These are phyloP conservation scores for Tripterygium wilfordii DNA, from an alignment of 177 flowering plant genomes.

Conservation along the genomic window DNA sequence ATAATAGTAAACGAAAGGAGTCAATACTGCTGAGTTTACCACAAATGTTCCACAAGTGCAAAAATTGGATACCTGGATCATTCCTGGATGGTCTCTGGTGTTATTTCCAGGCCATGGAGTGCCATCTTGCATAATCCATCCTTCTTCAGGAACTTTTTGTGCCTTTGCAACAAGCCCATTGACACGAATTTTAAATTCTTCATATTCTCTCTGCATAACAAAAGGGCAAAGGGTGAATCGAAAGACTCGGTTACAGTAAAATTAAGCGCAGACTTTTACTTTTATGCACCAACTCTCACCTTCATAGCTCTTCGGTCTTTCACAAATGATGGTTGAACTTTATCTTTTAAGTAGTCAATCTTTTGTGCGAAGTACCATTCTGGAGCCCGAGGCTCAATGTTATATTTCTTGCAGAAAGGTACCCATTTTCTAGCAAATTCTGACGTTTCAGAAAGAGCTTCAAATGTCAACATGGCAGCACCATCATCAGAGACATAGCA, in stretches of 20 bases:
- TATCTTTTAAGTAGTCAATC: conserved; percentile 83
- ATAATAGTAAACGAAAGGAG: too few species aligned
- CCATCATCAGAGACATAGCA: conserved; percentile 96
- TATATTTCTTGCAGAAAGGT: conserved; percentile 81
- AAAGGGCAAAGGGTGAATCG: neutral
- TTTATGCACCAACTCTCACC: too few species aligned
- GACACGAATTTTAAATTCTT: conserved; percentile 83
- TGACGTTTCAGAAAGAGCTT: conserved; percentile 79
- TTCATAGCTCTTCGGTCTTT: conserved; percentile 93
- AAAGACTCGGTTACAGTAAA: neutral
- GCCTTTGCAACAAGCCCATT: conserved; percentile 94
- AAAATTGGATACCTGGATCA: conserved; percentile 79
- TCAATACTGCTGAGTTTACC: too few species aligned
- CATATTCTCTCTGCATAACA: conserved; percentile 76
- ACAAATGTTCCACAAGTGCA: too few species aligned
- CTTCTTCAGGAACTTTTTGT: conserved; percentile 85
- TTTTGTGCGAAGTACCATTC: conserved; percentile 78
- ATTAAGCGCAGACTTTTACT: too few species aligned
- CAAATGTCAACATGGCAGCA: conserved; percentile 87
- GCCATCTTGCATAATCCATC: conserved; percentile 99
- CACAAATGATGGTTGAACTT: conserved; percentile 79
- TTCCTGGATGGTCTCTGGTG: conserved; percentile 96
- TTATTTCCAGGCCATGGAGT: conserved; percentile 99
- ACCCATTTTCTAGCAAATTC: conserved; percentile 94
- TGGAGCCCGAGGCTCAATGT: conserved; percentile 86